A percentile compares a stretch with the other conserved stretches of the same genome.
These are phyloP conservation scores for Podospora didyma DNA, from an alignment of 495 filamentous ascomycete species.

Conservation along the genomic window DNA sequence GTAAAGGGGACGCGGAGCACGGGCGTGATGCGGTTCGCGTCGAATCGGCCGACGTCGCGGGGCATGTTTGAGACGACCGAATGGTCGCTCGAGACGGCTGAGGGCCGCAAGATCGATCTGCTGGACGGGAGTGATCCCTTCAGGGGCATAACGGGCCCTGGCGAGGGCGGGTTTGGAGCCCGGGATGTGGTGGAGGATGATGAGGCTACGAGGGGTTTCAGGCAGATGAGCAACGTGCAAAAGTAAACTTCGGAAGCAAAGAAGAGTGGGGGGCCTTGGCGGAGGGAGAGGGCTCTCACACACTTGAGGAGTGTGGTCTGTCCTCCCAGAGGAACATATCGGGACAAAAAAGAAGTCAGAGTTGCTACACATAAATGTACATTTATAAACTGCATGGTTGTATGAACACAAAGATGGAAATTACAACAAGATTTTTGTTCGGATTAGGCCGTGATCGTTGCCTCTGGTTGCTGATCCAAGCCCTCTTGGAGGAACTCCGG, in stretches of 20 bases:
- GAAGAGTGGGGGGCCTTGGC: constrained; percentile 6
- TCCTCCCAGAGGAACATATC: background rate
- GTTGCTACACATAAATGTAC: constrained; percentile 14
- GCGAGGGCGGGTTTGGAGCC: background rate
- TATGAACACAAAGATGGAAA: constrained; percentile 11
- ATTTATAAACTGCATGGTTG: constrained; percentile 12
- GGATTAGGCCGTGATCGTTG: constrained; percentile 5
- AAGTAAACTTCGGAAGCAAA: constrained; percentile 13
- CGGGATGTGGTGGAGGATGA: constrained; percentile 32
- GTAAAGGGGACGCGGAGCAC: constrained; percentile 75
- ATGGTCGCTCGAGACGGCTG: constrained; percentile 69
- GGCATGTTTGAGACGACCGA: constrained; percentile 71
- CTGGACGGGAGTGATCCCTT: constrained; percentile 65
- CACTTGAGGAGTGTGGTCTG: too few relatives aligned
- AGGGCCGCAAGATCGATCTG: constrained; percentile 62
- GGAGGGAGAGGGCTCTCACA: constrained; percentile 7
- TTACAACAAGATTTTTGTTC: background rate
- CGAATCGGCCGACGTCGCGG: constrained; percentile 65
- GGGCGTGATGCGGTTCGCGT: constrained; percentile 79
- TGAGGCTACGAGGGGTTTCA: constrained; percentile 35
- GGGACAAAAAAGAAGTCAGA: background rate
- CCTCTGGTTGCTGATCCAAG: constrained; percentile 5
- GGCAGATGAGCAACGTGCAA: constrained; percentile 29
- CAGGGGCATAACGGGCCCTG: constrained; percentile 31
- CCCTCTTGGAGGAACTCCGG: constrained; percentile 1